Evolutionary conservation across 2,329 filamentous ascomycete genomes (phyloP), one percentile per base, ranked within the genome.

Genomic region (Pyrenochaeta sp.): DNA sequence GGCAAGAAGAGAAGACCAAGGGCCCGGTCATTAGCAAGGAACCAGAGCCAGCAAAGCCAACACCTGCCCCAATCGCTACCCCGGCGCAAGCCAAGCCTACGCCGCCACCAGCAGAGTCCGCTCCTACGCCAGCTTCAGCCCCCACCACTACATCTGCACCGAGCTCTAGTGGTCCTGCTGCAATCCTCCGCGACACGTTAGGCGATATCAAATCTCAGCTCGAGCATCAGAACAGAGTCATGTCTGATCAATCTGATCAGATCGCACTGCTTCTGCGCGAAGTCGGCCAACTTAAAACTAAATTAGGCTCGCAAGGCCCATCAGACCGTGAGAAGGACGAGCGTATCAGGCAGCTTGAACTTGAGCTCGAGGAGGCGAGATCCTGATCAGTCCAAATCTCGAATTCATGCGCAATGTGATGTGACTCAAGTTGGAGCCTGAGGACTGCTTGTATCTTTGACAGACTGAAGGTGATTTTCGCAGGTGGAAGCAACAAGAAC

Each of bases 151-250:
- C 82, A 2, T 56, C 69, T 3, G 53, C 69, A n/a, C 74, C 79
- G 15, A 72, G 72, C 32, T 79, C 81, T 34, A 76, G 79, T 30
- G 73, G 76, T 13, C 81, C 82, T 1, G 80, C 83, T 2, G 84
- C 83, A 40, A 80, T 81, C 7, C 82, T 92, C 12, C 87, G 90
- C 69, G 82, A 86, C 30, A 88, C 89, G 5, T 84, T 97, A 43
- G 82, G 86, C 37, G 86, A 93, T 70, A 95, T 96, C 79, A 94
- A 91, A 79, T 81, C 85, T 54, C 81, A 95, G 67, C 83, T 97
- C 34, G 87, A 91, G 75, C 85, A 86, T 63, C 93, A 97, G 79
- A 91, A 86, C 55, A 87, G 86, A 81, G 87, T 92, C 64, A 91
- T 97, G 72, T 87, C 83, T 61, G 83, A 86, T n/a, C 91, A 97